Base-by-base conservation (phyloP, 2,329 filamentous ascomycete genomes). In the Whalleya microplaca region DNA sequence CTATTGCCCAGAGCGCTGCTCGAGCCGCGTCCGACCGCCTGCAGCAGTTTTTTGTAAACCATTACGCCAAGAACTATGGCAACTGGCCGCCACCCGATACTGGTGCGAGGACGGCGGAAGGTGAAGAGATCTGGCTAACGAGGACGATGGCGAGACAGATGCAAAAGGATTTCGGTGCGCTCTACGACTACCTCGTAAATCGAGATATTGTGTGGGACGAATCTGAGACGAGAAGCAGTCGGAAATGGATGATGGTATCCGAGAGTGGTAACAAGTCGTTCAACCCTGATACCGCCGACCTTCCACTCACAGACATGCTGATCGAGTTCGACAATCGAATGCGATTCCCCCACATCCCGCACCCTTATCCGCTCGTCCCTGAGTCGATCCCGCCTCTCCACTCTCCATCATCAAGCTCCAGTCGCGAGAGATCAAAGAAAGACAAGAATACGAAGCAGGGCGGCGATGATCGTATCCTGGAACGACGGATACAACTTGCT, bases 171-270 rank as follows among this genome's bases (percentile, higher is more conserved):
- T 90, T 91, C 64, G 84, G 85, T 2, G 83, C 84, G 0, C 73
- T 91, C 1, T 91, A 91, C 64, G 87, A 90, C 65, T 89, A 88
- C 59, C 75, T 90, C 1, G 87, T 91, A 16, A 83, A 90, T 69
- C 80, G 85, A 4, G 84, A 89, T 45, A 80, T 89, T 3, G 69
- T 81, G 0, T 91, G 87, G 85, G 85, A 88, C 53, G 80, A 80
- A 19, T 81, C 80, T 0, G 85, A 88, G 66, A 83, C 83, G 46
- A 76, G 84, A 0, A 80, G 82, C 2, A 81, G 82, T 18, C 81
- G 85, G 41, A 88, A 88, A 66, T 88, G 85, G 84, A 82, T 85
- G 71, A 85, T 89, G 76, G 77, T 80, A 18, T 79, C 78, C 40
- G 72, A 76, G 56, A 74, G 72, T 42, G 76, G 73, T 8, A 79